Evolutionary conservation across 2,329 filamentous ascomycete genomes (phyloP).

Genomic region (Neoscytalidium dimidiatum): DNA sequence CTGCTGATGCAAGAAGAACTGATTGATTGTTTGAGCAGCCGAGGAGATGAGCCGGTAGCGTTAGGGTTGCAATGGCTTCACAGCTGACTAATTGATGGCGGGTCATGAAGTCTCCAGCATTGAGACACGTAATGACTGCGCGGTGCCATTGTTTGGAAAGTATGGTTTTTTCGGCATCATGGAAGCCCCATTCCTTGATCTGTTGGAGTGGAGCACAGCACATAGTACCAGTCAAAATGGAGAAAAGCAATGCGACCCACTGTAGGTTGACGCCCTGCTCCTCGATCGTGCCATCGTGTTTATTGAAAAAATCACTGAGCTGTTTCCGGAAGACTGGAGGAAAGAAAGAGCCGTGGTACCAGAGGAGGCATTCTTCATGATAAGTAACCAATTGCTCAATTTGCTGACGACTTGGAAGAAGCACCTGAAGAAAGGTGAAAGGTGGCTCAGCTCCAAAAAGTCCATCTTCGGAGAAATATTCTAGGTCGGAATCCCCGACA

Average conservation of each 20-base stretch:
- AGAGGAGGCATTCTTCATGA: constrained; percentile 41
- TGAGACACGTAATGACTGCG: constrained; percentile 48
- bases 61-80: constrained; percentile 50
- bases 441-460: constrained; percentile 24
- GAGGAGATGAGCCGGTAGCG: constrained; percentile 53
- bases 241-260: constrained; percentile 50
- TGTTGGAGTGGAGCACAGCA: constrained; percentile 41
- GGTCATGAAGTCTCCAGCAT: constrained; percentile 50
- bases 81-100: constrained; percentile 37
- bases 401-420: constrained; percentile 35
- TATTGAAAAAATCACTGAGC: constrained; percentile 41
- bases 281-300: constrained; percentile 36
- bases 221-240: constrained; percentile 47
- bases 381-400: constrained; percentile 38
- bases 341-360: constrained; percentile 44
- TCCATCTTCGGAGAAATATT: neutral
- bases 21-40: constrained; percentile 52
- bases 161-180: constrained; percentile 41
- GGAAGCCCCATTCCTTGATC: constrained; percentile 48
- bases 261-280: constrained; percentile 42
- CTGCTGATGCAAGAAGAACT: constrained; percentile 47
- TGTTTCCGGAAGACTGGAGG: constrained; percentile 40
- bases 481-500: neutral
- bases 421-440: constrained; percentile 37
- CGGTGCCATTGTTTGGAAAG: constrained; percentile 50